Evolutionary conservation across 345 rosid genomes (phyloP).

Genomic region (Gynandropsis gynandra): DNA sequence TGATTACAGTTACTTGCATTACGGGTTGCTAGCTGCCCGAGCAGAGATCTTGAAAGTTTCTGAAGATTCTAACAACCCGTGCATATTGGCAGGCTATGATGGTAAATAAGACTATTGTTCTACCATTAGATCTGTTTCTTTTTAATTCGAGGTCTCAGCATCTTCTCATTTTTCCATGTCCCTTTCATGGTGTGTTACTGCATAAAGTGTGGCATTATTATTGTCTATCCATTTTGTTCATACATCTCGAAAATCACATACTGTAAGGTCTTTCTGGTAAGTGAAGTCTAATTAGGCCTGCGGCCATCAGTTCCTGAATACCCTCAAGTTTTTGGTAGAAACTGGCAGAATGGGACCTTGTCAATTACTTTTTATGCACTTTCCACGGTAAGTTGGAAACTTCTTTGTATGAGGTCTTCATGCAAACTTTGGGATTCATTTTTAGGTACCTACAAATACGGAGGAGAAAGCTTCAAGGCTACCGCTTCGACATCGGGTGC

Average conservation of each 20-base stretch:
- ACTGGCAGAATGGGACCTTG: too few relatives aligned
- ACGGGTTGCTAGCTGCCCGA: constrained; percentile 94
- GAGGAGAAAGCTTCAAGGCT: constrained; percentile 57
- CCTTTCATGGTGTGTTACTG: too few relatives aligned
- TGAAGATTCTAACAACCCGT: constrained; percentile 63
- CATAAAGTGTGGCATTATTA: too few relatives aligned
- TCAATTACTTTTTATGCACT: too few relatives aligned
- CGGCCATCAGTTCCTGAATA: too few relatives aligned
- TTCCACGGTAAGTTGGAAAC: too few relatives aligned
- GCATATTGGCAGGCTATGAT: constrained; percentile 70
- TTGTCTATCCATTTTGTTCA: too few relatives aligned
- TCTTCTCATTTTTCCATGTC: not conserved
- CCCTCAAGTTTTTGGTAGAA: too few relatives aligned
- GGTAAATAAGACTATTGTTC: constrained; percentile 37
- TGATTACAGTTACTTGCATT: constrained; percentile 72
- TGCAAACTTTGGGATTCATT: not conserved
- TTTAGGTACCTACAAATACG: constrained; percentile 70
- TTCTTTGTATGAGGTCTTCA: not conserved
- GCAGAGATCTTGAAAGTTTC: constrained; percentile 77
- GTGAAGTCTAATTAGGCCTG: too few relatives aligned
- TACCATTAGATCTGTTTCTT: not conserved
- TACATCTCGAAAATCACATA: too few relatives aligned
- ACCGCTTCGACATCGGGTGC: constrained; percentile 63
- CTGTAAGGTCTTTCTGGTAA: too few relatives aligned
- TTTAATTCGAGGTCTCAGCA: constrained; percentile 3